A percentile compares a stretch with the other conserved stretches of the same genome.
These are phyloP conservation scores for Penicillium decumbens DNA, from an alignment of 2,329 filamentous ascomycete species.

Conservation along the genomic window DNA sequence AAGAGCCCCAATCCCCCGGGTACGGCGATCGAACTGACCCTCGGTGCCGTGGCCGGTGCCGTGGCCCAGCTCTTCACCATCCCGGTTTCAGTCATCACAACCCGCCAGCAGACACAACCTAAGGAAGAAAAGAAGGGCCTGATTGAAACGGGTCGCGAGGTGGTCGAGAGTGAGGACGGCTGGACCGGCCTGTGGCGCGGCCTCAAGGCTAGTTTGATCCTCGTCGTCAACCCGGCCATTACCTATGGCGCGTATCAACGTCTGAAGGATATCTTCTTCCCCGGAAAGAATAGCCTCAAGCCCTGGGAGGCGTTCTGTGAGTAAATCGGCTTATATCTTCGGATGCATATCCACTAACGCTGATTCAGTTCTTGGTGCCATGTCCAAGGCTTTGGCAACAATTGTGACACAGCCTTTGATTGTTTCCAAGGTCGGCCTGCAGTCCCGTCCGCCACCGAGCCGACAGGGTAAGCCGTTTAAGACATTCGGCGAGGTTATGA, in stretches of 20 bases:
- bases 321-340: constrained; percentile 37
- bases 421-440: constrained; percentile 93
- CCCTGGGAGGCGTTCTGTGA: constrained; percentile 87
- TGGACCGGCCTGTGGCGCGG: constrained; percentile 88
- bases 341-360: constrained; percentile 11
- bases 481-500: constrained; percentile 90
- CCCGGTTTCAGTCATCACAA: constrained; percentile 90
- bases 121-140: constrained; percentile 82
- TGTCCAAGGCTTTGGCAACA: constrained; percentile 89
- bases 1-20: constrained; percentile 62
- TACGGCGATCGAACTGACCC: constrained; percentile 73
- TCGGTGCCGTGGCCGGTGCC: constrained; percentile 84
- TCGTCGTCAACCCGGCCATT: constrained; percentile 94
- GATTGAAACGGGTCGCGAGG: constrained; percentile 80
- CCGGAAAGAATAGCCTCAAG: constrained; percentile 67
- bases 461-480: constrained; percentile 89
- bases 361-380: constrained; percentile 71
- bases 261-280: constrained; percentile 71
- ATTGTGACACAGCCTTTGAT: constrained; percentile 92
- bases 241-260: constrained; percentile 97
- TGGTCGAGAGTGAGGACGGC: constrained; percentile 85
- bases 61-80: constrained; percentile 95
- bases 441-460: constrained; percentile 81
- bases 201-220: constrained; percentile 87
- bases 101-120: constrained; percentile 86